Conservation (phyloP, 2,329 filamentous ascomycete genomes). For the Daldinia eschscholtzii region DNA sequence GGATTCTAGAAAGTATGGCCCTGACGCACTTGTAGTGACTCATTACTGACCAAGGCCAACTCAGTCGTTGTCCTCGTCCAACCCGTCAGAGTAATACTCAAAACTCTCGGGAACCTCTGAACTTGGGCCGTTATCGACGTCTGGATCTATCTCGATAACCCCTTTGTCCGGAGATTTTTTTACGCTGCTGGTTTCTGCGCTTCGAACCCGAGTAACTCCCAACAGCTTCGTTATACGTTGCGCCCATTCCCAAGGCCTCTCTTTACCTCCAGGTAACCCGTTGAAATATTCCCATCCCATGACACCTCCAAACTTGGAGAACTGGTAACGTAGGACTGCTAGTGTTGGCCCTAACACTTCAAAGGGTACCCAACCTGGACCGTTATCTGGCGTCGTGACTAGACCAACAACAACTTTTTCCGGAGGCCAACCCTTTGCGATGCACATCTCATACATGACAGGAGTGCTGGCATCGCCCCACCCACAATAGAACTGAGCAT, state of each 20-base stretch:
- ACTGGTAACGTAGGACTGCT: constrained; percentile 66
- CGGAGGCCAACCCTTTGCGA: constrained; percentile 72
- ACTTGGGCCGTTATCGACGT: constrained; percentile 33
- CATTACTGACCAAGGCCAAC: background rate
- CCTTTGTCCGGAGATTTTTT: background rate
- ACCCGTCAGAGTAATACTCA: constrained; percentile 51
- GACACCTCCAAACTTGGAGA: constrained; percentile 78
- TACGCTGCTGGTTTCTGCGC: background rate
- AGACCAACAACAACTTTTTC: constrained; percentile 79
- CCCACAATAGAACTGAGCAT: constrained; percentile 86
- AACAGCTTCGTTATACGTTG: constrained; percentile 67
- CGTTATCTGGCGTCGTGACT: constrained; percentile 80
- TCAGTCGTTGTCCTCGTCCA: constrained; percentile 20
- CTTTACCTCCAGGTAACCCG: constrained; percentile 69
- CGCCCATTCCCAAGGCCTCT: constrained; percentile 80
- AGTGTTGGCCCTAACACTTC: constrained; percentile 69
- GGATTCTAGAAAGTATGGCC: background rate
- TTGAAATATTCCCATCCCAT: constrained; percentile 94
- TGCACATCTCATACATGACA: constrained; percentile 60
- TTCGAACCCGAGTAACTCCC: constrained; percentile 29
- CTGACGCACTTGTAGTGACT: constrained; percentile 6
- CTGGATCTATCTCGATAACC: constrained; percentile 40
- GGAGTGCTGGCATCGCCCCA: constrained; percentile 76
- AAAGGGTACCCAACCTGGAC: constrained; percentile 73
- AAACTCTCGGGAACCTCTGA: constrained; percentile 42